A percentile compares a stretch with the other conserved stretches of the same genome.
Conservation (phyloP, 1,284 basidiomycete species). For the Trametes hirsuta region DNA sequence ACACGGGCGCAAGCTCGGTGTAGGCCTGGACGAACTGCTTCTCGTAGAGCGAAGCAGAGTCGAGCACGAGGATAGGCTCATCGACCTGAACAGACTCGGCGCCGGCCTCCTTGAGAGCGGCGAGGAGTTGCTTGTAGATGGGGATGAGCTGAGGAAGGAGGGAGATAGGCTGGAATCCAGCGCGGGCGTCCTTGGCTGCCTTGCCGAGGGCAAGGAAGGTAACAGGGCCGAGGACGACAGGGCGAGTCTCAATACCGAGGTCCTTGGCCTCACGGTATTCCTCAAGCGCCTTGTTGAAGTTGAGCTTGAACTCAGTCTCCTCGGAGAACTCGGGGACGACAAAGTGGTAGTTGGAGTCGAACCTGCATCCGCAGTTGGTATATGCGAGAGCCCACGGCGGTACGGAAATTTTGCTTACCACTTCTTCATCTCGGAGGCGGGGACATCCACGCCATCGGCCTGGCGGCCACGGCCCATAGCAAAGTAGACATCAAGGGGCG, state of each 20-base stretch:
- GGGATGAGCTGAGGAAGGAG: slow-evolving; percentile 91
- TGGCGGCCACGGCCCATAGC: slow-evolving; percentile 99
- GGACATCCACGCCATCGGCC: slow-evolving; percentile 92
- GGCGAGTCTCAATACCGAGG: slow-evolving; percentile 89
- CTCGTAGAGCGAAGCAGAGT: slow-evolving; percentile 80
- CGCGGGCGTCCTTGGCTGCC: slow-evolving; percentile 83
- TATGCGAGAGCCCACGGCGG: not conserved
- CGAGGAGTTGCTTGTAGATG: slow-evolving; percentile 90
- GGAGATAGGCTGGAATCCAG: slow-evolving; percentile 90
- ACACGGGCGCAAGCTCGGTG: slow-evolving; percentile 78
- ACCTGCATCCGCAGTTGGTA: slow-evolving; percentile 54
- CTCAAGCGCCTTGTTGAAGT: slow-evolving; percentile 93
- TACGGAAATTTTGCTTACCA: slow-evolving; percentile 56
- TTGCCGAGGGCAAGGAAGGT: slow-evolving; percentile 97
- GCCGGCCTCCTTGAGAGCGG: slow-evolving; percentile 92
- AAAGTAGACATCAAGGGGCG: slow-evolving; percentile 94
- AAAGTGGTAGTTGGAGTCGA: slow-evolving; percentile 99
- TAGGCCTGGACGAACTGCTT: slow-evolving; percentile 86
- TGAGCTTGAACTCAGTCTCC: slow-evolving; percentile 91
- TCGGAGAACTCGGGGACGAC: slow-evolving; percentile 98
- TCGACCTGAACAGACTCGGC: slow-evolving; percentile 96
- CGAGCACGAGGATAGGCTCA: slow-evolving; percentile 95
- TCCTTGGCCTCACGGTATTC: slow-evolving; percentile 97
- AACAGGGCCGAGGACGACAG: slow-evolving; percentile 95
- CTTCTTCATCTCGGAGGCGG: slow-evolving; percentile 99